Percentiles rank a stretch among this genome's conserved stretches.
Evolutionary conservation across 2,329 filamentous ascomycete species (phyloP).

Genomic region (Penicillium brevicompactum): DNA sequence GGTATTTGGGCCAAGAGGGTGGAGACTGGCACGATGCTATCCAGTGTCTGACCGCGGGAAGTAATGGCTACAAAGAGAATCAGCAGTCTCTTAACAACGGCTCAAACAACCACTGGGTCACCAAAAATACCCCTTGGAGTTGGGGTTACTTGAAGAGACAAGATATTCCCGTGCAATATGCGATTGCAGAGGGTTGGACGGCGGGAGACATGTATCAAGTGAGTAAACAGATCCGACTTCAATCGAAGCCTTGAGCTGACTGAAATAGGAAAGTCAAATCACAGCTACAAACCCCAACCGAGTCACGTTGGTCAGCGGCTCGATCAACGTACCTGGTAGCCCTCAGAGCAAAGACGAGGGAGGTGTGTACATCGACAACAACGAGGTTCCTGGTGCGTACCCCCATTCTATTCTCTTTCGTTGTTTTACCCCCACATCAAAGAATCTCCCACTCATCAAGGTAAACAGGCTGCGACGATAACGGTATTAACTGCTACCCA

Average conservation of each 20-base stretch:
- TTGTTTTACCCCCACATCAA: not conserved
- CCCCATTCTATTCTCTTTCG: too few species aligned
- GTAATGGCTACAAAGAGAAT: slow-evolving; percentile 56
- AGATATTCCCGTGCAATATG: slow-evolving; percentile 59
- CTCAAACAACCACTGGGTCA: slow-evolving; percentile 57
- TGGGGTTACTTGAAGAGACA: slow-evolving; percentile 55
- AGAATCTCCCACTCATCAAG: not conserved
- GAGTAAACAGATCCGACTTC: not conserved
- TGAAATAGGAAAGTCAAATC: slow-evolving; percentile 50
- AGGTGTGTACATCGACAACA: slow-evolving; percentile 55
- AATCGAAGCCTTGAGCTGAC: not conserved
- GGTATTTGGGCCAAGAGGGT: slow-evolving; percentile 58
- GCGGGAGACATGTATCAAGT: slow-evolving; percentile 60
- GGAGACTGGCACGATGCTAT: slow-evolving; percentile 54
- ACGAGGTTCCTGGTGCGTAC: slow-evolving; percentile 49
- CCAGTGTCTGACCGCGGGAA: slow-evolving; percentile 57
- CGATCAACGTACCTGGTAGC: slow-evolving; percentile 54
- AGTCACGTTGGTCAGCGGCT: slow-evolving; percentile 54
- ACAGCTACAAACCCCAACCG: slow-evolving; percentile 58
- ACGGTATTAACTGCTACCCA: slow-evolving; percentile 55
- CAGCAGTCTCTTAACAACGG: slow-evolving; percentile 56
- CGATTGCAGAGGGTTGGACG: slow-evolving; percentile 58
- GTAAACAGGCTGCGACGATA: slow-evolving; percentile 44
- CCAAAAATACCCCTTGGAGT: slow-evolving; percentile 57
- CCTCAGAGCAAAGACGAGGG: slow-evolving; percentile 47